Percentiles rank a stretch among this genome's conserved stretches.
Evolutionary conservation across 1,139 yeast genomes (phyloP).

Genomic region (Geotrichum histeridarum): DNA sequence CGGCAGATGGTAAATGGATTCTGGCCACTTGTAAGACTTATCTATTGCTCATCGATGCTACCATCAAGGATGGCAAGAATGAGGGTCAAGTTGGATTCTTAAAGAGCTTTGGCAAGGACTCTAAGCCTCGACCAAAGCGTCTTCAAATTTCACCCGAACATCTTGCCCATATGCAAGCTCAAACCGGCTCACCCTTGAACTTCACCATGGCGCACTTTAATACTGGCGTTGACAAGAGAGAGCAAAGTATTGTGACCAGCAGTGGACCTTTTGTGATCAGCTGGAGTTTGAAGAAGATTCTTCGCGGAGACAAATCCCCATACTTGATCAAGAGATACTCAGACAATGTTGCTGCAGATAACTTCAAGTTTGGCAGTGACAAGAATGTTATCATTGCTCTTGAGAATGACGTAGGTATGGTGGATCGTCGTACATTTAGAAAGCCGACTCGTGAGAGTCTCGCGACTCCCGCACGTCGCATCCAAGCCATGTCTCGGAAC

Average conservation of each 20-base stretch:
- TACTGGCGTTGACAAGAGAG: constrained; percentile 58
- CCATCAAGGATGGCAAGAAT: constrained; percentile 54
- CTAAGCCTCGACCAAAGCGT: constrained; percentile 65
- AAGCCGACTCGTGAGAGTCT: constrained; percentile 51
- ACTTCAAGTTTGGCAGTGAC: constrained; percentile 69
- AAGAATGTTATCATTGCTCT: constrained; percentile 66
- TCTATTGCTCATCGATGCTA: constrained; percentile 61
- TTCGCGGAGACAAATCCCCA: constrained; percentile 51
- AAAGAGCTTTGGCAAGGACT: constrained; percentile 59
- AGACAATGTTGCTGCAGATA: constrained; percentile 65
- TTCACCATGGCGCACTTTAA: constrained; percentile 78
- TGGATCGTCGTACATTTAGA: constrained; percentile 54
- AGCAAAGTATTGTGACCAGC: constrained; percentile 68
- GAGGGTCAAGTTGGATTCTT: constrained; percentile 50
- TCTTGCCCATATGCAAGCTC: constrained; percentile 55
- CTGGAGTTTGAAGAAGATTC: constrained; percentile 66
- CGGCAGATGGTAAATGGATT: constrained; percentile 78
- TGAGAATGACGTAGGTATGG: constrained; percentile 67
- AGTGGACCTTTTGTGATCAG: constrained; percentile 76
- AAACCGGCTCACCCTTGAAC: constrained; percentile 47
- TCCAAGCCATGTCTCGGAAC: constrained; percentile 30
- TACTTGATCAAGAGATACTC: constrained; percentile 62
- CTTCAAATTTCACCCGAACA: constrained; percentile 69
- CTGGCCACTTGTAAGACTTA: constrained; percentile 73
- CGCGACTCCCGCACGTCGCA: constrained; percentile 34